A percentile compares a stretch with the other conserved stretches of the same genome.
phyloP scores from a whole-genome alignment of 805 yeast genomes.

The Hemisphaericaspora nanyangensis region DNA sequence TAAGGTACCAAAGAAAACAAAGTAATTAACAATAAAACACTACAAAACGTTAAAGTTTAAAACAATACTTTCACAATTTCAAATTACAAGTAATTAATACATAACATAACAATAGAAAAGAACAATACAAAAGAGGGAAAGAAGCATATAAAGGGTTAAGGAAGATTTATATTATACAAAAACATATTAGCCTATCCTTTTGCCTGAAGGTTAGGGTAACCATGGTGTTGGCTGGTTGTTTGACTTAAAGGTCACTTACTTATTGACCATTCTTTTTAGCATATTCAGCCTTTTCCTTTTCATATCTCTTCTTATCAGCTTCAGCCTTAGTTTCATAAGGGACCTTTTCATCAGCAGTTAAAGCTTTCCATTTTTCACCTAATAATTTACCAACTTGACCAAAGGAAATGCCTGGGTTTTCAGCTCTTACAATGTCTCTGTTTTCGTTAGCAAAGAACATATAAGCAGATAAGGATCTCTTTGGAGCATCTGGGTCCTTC shows the following conservation, averaged over 20 bases:
- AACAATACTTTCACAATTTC: too few species aligned
- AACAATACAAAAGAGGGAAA: too few species aligned
- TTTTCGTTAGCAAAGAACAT: slow-evolving; percentile 98
- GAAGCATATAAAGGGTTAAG: too few species aligned
- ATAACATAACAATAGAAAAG: too few species aligned
- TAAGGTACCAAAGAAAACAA: too few species aligned
- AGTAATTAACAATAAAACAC: too few species aligned
- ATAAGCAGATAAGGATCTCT: slow-evolving; percentile 96
- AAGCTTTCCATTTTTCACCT: slow-evolving; percentile 96
- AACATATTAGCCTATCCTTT: too few species aligned
- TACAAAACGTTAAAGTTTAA: too few species aligned
- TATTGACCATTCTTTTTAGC: slow-evolving; percentile 30
- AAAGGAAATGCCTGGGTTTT: slow-evolving; percentile 93
- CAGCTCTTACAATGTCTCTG: slow-evolving; percentile 93
- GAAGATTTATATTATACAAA: too few species aligned
- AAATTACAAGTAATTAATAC: too few species aligned
- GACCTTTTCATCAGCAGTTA: slow-evolving; percentile 73
- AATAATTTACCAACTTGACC: slow-evolving; percentile 93
- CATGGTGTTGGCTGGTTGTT: too few species aligned
- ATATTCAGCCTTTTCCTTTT: slow-evolving; percentile 89
- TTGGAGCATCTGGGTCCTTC: slow-evolving; percentile 96
- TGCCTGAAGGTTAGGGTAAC: too few species aligned
- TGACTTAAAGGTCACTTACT: slow-evolving; percentile 6
- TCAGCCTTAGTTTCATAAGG: slow-evolving; percentile 94
- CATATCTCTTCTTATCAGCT: slow-evolving; percentile 96